Evolutionary conservation across 495 filamentous ascomycete genomes (phyloP).

Genomic region (Aspergillus sparsus): DNA sequence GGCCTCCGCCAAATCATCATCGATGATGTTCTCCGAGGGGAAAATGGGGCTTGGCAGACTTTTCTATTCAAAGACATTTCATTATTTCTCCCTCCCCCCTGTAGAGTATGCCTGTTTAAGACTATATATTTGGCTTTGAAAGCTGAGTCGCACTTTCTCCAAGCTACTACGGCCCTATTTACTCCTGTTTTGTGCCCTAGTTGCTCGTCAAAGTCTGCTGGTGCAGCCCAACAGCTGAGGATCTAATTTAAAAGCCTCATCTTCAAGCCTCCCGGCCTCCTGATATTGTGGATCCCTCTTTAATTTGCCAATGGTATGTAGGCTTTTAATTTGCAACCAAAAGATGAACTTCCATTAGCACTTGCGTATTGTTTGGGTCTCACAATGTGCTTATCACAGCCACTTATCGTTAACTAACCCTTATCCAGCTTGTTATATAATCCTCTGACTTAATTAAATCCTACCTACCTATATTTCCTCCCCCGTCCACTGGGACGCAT

Average conservation of each 20-base stretch:
- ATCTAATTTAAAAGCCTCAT: conserved; percentile 18
- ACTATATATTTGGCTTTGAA: neutral
- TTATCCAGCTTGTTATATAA: conserved; percentile 26
- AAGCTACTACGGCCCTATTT: neutral
- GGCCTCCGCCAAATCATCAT: conserved; percentile 31
- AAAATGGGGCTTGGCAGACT: conserved; percentile 27
- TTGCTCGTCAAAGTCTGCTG: conserved; percentile 6
- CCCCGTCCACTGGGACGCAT: conserved; percentile 44
- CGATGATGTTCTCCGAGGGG: conserved; percentile 24
- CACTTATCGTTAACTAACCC: conserved; percentile 24
- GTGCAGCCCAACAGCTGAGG: conserved; percentile 13
- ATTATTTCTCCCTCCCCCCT: conserved; percentile 14
- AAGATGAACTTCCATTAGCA: neutral
- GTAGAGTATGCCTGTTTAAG: conserved; percentile 3
- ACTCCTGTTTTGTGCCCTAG: conserved; percentile 3
- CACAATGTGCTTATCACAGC: conserved; percentile 8
- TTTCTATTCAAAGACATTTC: conserved; percentile 18
- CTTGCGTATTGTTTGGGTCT: neutral
- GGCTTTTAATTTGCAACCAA: neutral
- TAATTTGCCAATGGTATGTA: conserved; percentile 22
- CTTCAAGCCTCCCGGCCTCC: conserved; percentile 14
- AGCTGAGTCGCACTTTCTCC: neutral
- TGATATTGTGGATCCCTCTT: conserved; percentile 13
- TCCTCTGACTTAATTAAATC: conserved; percentile 22
- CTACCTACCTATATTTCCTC: conserved; percentile 19